Evolutionary conservation across 1,139 yeast genomes (phyloP), one percentile per base, ranked within the genome.

Genomic region (Debaryomyces singareniensis): DNA sequence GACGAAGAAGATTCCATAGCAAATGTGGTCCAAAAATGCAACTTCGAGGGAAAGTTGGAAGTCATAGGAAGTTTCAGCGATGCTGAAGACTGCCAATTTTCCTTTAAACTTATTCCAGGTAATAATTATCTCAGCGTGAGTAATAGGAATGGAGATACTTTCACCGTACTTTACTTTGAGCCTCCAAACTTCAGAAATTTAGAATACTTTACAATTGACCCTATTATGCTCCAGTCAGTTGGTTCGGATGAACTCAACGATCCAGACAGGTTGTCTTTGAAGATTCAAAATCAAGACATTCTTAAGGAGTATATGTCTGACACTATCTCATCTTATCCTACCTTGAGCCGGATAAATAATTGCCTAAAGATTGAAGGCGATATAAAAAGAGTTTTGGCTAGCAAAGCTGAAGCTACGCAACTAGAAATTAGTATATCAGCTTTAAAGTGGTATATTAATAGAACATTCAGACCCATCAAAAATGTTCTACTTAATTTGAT

Each of bases 131-230:
- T 48, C 2, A 21, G 29, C 4, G 28, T 33, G n/a, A 23, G 15
- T 15, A 12, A 26, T 5, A 9, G 27, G 15, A 9, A 26, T 14
- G 11, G 14, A 11, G 24, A 30, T 20, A 22, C 25, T 13, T 47
- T 56, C 27, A 64, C 64, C 16, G 47, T 85, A 2, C 61, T 89
- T 2, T 44, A 71, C 12, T 89, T 78, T 51, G 73, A 74, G 20
- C 84, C 94, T 1, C 97, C 97, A 0, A 71, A 74, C 30, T 76
- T 83, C 15, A 65, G 66, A 26, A 71, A 75, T 37, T 70, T 91
- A 67, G 96, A 89, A 45, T 86, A 83, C 51, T 82, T 78, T 42
- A 79, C 96, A 0, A 55, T 83, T 4, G 61, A 68, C 15, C 95
- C 96, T 0, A 82, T 81, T 24, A 64, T 74, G 20, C 67, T 81